Conservation (phyloP, 441 rosid species). For the Hura crepitans region DNA sequence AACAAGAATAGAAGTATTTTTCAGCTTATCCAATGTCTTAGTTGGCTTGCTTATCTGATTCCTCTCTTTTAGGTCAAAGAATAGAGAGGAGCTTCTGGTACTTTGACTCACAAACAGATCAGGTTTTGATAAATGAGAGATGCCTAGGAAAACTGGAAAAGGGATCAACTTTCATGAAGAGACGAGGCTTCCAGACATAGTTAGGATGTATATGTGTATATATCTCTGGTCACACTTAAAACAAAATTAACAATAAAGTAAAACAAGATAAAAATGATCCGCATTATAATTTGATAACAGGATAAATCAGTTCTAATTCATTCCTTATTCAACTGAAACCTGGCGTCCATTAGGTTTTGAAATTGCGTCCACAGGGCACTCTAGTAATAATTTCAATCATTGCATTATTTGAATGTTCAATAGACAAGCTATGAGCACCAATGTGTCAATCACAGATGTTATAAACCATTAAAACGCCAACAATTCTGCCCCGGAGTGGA, state of each 20-base stretch:
- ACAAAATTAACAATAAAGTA: too few species aligned
- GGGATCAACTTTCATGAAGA: neutral
- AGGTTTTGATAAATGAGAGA: neutral
- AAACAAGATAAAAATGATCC: too few species aligned
- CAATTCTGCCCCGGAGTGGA: neutral
- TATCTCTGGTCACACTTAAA: too few species aligned
- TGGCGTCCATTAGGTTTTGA: neutral
- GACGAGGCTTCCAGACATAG: neutral
- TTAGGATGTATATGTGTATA: too few species aligned
- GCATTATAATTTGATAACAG: neutral
- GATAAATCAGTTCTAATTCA: neutral
- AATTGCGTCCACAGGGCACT: neutral
- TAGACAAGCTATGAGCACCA: constrained; percentile 5
- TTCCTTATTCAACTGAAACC: neutral
- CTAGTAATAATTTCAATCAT: neutral
- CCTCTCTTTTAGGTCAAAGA: neutral
- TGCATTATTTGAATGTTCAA: neutral
- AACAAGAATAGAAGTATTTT: neutral
- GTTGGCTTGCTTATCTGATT: neutral
- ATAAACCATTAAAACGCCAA: neutral
- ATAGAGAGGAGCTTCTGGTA: neutral
- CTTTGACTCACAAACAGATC: neutral
- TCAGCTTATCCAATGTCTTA: neutral
- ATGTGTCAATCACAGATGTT: neutral
- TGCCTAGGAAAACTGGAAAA: constrained; percentile 6